A percentile compares a stretch with the other conserved stretches of the same genome.
phyloP scores from a whole-genome alignment of 768 basidiomycete species.

The Russula sp. region DNA sequence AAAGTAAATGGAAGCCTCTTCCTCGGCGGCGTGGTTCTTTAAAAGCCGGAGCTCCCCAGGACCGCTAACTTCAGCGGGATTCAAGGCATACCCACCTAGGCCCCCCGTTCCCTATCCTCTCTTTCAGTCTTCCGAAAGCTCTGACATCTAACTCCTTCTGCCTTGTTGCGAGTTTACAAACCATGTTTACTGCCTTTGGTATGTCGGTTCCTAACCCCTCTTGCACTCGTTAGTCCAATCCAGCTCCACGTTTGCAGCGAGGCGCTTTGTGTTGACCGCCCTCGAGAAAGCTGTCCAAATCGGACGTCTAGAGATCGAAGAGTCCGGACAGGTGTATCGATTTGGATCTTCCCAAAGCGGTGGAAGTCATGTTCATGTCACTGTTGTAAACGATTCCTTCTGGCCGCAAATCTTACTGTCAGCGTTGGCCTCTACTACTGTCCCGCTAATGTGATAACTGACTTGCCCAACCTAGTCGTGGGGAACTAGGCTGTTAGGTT shows the following conservation, averaged over 20 bases:
- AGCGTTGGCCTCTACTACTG: conserved; percentile 15
- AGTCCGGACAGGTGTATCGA: conserved; percentile 24
- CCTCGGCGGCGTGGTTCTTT: too few species aligned
- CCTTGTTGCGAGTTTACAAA: neutral
- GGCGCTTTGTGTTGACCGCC: conserved; percentile 27
- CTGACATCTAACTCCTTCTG: neutral
- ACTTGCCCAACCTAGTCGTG: conserved; percentile 24
- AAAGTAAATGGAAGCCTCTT: too few species aligned
- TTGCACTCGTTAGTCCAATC: neutral
- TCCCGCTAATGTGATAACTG: neutral
- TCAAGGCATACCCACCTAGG: too few species aligned
- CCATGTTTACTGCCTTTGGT: conserved; percentile 13
- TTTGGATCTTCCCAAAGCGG: conserved; percentile 26
- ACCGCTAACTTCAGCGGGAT: too few species aligned
- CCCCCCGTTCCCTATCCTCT: too few species aligned
- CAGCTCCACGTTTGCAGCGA: conserved; percentile 22
- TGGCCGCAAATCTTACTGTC: conserved; percentile 34
- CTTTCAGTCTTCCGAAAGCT: too few species aligned
- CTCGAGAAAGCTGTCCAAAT: conserved; percentile 25
- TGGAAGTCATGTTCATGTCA: conserved; percentile 23
- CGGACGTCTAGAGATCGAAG: conserved; percentile 31
- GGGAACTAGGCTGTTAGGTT: conserved; percentile 34
- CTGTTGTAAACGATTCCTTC: conserved; percentile 31
- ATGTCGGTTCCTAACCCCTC: neutral
- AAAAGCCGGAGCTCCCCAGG: too few species aligned